These are phyloP conservation scores for Combretum micranthum DNA, from an alignment of 345 rosid species.

Conservation along the genomic window DNA sequence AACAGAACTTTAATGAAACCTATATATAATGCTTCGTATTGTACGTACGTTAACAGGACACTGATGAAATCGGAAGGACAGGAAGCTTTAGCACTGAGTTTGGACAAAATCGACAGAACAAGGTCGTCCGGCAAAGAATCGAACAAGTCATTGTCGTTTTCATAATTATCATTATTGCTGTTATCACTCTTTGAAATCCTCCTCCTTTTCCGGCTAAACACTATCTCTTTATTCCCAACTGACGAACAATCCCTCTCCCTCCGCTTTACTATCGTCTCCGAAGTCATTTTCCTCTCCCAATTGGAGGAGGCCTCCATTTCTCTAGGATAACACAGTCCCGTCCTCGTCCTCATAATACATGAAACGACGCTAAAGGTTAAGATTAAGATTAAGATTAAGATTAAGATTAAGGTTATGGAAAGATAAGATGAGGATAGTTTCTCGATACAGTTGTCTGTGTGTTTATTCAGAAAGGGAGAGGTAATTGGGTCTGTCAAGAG, in stretches of 20 bases:
- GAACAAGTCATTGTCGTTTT: slow-evolving; percentile 9
- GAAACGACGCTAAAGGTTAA: too few relatives aligned
- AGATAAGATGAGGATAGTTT: too few relatives aligned
- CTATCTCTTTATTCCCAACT: neutral
- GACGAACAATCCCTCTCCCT: slow-evolving; percentile 1
- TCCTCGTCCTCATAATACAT: slow-evolving; percentile 17
- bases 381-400: too few relatives aligned
- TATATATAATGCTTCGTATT: too few relatives aligned
- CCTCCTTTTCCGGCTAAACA: slow-evolving; percentile 2
- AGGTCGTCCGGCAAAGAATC: slow-evolving; percentile 23
- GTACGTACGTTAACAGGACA: slow-evolving; percentile 20
- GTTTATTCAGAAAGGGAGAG: neutral
- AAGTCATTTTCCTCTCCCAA: neutral
- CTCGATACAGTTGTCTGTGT: neutral
- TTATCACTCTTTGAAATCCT: neutral
- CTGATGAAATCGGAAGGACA: slow-evolving; percentile 20
- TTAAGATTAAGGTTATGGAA: too few relatives aligned
- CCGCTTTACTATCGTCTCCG: neutral
- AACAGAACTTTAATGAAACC: neutral
- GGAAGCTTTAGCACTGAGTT: slow-evolving; percentile 14
- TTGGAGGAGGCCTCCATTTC: neutral
- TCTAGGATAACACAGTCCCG: slow-evolving; percentile 9
- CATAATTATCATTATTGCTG: neutral
- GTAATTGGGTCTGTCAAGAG: neutral
- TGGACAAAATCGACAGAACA: slow-evolving; percentile 16